phyloP scores from a whole-genome alignment of 2,329 filamentous ascomycete species.

The Penicillium sp. region DNA sequence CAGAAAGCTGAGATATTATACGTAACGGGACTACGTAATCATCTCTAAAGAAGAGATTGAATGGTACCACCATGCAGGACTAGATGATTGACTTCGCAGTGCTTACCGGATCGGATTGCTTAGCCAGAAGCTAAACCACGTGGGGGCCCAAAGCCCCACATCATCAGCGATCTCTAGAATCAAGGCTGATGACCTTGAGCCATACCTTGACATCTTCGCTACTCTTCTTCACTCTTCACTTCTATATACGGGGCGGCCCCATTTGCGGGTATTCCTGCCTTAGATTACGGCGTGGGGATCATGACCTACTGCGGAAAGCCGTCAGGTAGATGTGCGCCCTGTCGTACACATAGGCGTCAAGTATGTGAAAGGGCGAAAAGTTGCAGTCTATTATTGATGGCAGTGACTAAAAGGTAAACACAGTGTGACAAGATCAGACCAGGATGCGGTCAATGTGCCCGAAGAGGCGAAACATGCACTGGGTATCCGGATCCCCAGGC shows the following conservation, averaged over 20 bases:
- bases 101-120: neutral
- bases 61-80: too few species aligned
- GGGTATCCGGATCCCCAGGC: neutral
- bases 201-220: neutral
- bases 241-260: too few species aligned
- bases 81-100: neutral
- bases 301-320: neutral
- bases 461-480: neutral
- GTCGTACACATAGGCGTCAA: neutral
- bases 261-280: too few species aligned
- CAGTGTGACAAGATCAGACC: neutral
- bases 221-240: too few species aligned
- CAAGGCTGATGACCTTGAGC: too few species aligned
- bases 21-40: too few species aligned
- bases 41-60: too few species aligned
- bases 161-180: neutral
- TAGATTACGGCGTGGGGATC: neutral
- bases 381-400: neutral
- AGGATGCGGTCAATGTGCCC: neutral
- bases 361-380: neutral
- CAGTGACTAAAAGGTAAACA: neutral
- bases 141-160: neutral
- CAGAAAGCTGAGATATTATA: too few species aligned
- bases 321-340: neutral
- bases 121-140: neutral